Evolutionary conservation across 176 grass and related monocot species (phyloP), one percentile per base, ranked within the genome.

Genomic region (Phoenix roebelenii): DNA sequence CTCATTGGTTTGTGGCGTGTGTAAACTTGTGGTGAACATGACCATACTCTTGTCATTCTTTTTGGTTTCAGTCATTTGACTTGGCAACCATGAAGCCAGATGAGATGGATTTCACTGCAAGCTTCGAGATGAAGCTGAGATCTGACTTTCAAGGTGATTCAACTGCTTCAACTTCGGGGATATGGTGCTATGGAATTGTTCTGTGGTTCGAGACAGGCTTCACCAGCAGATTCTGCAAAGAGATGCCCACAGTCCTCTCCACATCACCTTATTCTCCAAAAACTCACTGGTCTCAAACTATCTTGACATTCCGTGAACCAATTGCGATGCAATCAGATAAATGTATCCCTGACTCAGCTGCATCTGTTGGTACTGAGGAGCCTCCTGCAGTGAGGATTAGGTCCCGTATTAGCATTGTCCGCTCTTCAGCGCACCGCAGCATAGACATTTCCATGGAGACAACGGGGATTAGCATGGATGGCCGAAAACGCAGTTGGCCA

Each of bases 271-370:
- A 80, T 16, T 79, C 64, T 66, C 83, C 84, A 1, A 74, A 73
- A 60, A 97, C 93, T 74, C 93, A 97, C 52, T 97, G 93, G 93
- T 79, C 75, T 2, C 87, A 91, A 51, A 91, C 93, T 59, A 78
- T 91, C 70, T 79, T 97, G 58, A 91, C 81, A 39, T 91, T 97
- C 3, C 66, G 70, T 76, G 84, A 97, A 77, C 87, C 92, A 39
- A 85, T 91, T 1, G 70, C 72, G 3, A 82, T 91, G 78, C 28
- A 63, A 23, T 72, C 69, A 32, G 67, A 67, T 6, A 68, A 67
- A 52, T 67, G 51, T 9, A 22, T 22, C 1, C 17, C 14, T 54
- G 22, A 49, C 72, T 76, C 69, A 53, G 63, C 67, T 26, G 68
- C 49, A 18, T 58, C 54, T 3, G 60, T 87, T 67, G 92, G 92